phyloP scores from a whole-genome alignment of 352 stramenopile species.

The Peronospora belbahrii region DNA sequence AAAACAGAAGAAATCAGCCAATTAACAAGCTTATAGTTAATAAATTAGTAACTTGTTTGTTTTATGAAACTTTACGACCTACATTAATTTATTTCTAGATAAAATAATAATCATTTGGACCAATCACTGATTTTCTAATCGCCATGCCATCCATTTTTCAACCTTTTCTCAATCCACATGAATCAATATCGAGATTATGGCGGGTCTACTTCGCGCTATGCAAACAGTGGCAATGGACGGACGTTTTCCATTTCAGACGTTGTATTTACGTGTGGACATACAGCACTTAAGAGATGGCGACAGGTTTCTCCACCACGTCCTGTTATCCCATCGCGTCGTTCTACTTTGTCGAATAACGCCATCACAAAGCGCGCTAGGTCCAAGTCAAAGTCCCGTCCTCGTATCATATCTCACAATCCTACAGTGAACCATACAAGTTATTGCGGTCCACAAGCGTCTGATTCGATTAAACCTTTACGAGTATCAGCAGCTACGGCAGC shows the following conservation, averaged over 20 bases:
- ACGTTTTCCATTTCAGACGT: slow-evolving; percentile 48
- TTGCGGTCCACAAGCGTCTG: slow-evolving; percentile 1
- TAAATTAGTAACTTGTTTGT: too few relatives aligned
- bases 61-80: too few relatives aligned
- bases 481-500: background rate
- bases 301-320: slow-evolving; percentile 28
- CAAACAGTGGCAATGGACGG: slow-evolving; percentile 1
- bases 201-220: slow-evolving; percentile 19
- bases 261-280: slow-evolving; percentile 45
- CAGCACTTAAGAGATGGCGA: slow-evolving; percentile 47
- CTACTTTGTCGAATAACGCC: slow-evolving; percentile 3
- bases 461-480: slow-evolving; percentile 1
- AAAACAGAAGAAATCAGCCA: too few relatives aligned
- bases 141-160: too few relatives aligned
- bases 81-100: too few relatives aligned
- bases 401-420: slow-evolving; percentile 15
- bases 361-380: slow-evolving; percentile 39
- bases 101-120: too few relatives aligned
- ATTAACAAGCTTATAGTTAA: too few relatives aligned
- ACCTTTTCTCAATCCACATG: slow-evolving; percentile 2
- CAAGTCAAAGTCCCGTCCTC: slow-evolving; percentile 54
- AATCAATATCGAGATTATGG: slow-evolving; percentile 16
- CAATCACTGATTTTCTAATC: too few relatives aligned
- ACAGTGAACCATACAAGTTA: too few relatives aligned
- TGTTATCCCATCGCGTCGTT: background rate